Base-by-base conservation (phyloP, 2,329 filamentous ascomycete species). In the Helminthosporium solani region DNA sequence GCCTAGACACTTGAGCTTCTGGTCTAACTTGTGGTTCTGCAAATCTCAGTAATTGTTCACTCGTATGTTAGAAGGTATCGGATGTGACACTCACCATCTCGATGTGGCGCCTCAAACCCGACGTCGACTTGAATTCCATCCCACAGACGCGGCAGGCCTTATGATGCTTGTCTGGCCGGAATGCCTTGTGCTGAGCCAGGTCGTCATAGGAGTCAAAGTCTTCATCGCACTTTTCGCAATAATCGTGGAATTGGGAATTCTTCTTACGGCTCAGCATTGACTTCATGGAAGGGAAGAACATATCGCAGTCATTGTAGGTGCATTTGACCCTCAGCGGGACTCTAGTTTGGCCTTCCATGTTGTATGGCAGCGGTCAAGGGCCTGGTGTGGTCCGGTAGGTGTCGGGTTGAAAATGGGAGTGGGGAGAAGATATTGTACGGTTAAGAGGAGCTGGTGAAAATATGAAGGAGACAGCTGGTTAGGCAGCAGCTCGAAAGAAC, bases 101-200 rank as follows among this genome's bases (percentile, higher is more conserved):
- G n/a, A 81, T 72, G 52, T 85, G 82, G 16, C 57, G 57, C 42
- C 77, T 74, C 9, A 78, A 70, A 1, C 79, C 81, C 18, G 71
- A 72, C 2, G 73, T 68, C 21, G 74, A 79, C 49, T 75, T 75
- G 64, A 82, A 83, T 33, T 83, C 79, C 7, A 73, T 60, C 11
- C 76, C 78, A 42, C 82, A 84, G 33, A 81, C 70, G 11, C 78
- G 76, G 59, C 82, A 85, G 40, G 74, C 74, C 36, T 79, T 75
- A 50, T 80, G 76, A 23, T 70, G 72, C 2, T 68, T 58, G 41
- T 63, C 55, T 1, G 67, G 66, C 7, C 54, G 47, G 34, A 51
- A 56, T 9, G 62, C 60, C 55, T 79, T 79, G 63, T 82, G 79
- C n/a, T 71, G 58, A 7, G 75, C 66, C 2, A 75, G 60, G 2